Evolutionary conservation across 352 stramenopile genomes (phyloP).

Genomic region (Pythium monospermum): DNA sequence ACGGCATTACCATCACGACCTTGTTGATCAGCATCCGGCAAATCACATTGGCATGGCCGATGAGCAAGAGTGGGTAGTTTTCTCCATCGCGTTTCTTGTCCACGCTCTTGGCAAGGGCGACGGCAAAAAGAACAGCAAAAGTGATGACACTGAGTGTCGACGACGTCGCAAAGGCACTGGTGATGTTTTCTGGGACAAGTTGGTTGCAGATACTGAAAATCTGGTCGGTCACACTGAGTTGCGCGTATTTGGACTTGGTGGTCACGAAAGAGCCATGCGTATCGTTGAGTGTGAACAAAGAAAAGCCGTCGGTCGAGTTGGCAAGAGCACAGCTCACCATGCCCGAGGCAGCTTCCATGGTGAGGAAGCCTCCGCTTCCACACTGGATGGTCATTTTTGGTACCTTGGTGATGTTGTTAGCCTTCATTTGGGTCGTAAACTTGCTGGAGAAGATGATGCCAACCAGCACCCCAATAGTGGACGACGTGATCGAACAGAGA

Average conservation of each 20-base stretch:
- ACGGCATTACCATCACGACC: conserved; percentile 56
- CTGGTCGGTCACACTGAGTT: conserved; percentile 59
- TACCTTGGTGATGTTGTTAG: neutral
- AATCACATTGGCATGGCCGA: conserved; percentile 59
- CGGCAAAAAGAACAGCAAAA: conserved; percentile 65
- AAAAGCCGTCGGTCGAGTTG: conserved; percentile 23
- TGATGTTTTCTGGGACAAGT: conserved; percentile 70
- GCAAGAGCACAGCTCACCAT: conserved; percentile 35
- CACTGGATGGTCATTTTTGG: conserved; percentile 41
- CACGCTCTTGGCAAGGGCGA: conserved; percentile 57
- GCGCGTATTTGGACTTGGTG: conserved; percentile 29
- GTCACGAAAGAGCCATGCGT: conserved; percentile 38
- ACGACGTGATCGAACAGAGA: conserved; percentile 43
- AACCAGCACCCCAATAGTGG: conserved; percentile 34
- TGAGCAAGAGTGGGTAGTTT: conserved; percentile 64
- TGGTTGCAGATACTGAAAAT: conserved; percentile 61
- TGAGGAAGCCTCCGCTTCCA: conserved; percentile 38
- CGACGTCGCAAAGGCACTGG: conserved; percentile 46
- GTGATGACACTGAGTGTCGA: conserved; percentile 67
- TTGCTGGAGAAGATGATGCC: conserved; percentile 36
- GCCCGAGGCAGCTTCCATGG: conserved; percentile 24
- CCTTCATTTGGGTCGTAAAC: conserved; percentile 10
- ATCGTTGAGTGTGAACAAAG: conserved; percentile 55
- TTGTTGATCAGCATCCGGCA: conserved; percentile 71
- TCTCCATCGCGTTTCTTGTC: conserved; percentile 42